Conservation (phyloP, 352 stramenopile species). For the Phytophthora idaei region DNA sequence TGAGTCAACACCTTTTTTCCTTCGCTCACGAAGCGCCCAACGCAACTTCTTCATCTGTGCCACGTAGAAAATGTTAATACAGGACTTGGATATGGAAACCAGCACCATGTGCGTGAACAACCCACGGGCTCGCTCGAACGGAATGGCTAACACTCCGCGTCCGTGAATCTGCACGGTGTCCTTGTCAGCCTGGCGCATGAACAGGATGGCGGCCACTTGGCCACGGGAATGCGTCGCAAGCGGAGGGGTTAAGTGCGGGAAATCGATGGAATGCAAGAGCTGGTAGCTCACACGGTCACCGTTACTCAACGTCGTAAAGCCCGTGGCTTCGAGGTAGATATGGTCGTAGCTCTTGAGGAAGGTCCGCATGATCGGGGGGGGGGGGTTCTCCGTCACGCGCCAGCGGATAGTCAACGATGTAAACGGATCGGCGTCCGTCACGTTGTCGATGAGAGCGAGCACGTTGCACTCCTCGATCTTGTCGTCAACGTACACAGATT, state of each 20-base stretch:
- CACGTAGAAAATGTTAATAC: conserved; percentile 40
- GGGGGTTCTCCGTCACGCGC: conserved; percentile 34
- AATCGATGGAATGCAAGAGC: conserved; percentile 41
- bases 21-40: conserved; percentile 33
- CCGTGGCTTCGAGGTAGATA: conserved; percentile 45
- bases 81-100: conserved; percentile 36
- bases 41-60: conserved; percentile 42
- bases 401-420: conserved; percentile 28
- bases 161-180: conserved; percentile 33
- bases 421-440: conserved; percentile 30
- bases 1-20: conserved; percentile 6
- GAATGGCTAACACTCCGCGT: conserved; percentile 27
- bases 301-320: conserved; percentile 27
- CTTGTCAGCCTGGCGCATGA: conserved; percentile 28
- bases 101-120: conserved; percentile 37
- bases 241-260: conserved; percentile 28
- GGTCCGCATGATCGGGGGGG: conserved; percentile 31
- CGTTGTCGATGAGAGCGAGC: conserved; percentile 35
- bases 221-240: conserved; percentile 27
- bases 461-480: conserved; percentile 40
- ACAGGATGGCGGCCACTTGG: conserved; percentile 29
- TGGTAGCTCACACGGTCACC: conserved; percentile 38
- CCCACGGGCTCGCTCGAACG: conserved; percentile 29
- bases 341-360: conserved; percentile 44
- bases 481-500: conserved; percentile 37